A percentile compares a stretch with the other conserved stretches of the same genome.
phyloP scores from a whole-genome alignment of 2,329 filamentous ascomycete species.

The Fusarium sp. region DNA sequence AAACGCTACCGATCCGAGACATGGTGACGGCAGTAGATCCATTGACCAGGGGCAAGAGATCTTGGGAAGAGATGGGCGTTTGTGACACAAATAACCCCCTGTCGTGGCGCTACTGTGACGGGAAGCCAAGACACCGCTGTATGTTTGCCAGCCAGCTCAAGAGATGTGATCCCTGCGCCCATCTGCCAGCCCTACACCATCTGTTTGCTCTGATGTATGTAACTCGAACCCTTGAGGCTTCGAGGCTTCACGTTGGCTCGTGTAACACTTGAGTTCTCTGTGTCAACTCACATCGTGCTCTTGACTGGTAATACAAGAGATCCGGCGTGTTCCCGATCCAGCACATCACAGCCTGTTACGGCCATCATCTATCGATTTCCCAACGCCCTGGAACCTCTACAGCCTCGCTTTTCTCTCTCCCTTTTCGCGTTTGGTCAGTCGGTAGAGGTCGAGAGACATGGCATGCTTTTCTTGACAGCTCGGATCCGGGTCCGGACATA shows the following conservation, averaged over 20 bases:
- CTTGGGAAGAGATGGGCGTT: constrained; percentile 20
- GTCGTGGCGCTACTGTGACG: constrained; percentile 24
- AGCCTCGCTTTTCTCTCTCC: constrained; percentile 12
- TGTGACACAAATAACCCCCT: constrained; percentile 21
- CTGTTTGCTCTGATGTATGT: constrained; percentile 4
- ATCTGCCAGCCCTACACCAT: constrained; percentile 22
- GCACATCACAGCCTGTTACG: constrained; percentile 30
- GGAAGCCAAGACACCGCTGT: constrained; percentile 10
- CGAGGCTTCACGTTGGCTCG: constrained; percentile 12
- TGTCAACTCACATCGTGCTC: constrained; percentile 3
- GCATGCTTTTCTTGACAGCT: not conserved
- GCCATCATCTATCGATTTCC: constrained; percentile 25
- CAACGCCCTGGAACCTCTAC: constrained; percentile 12
- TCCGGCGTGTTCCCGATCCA: constrained; percentile 41
- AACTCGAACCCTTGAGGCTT: not conserved
- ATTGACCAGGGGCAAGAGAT: constrained; percentile 25
- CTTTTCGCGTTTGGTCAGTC: constrained; percentile 6
- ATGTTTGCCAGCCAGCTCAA: constrained; percentile 20
- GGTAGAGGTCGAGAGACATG: not conserved
- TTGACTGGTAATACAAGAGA: constrained; percentile 38
- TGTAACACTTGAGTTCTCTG: constrained; percentile 22
- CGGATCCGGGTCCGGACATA: constrained; percentile 8
- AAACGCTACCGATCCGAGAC: constrained; percentile 23
- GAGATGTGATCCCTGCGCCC: constrained; percentile 16
- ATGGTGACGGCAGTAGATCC: constrained; percentile 27